Evolutionary conservation across 257 asterid genomes (phyloP), one percentile per base, ranked within the genome.

Genomic region (Nemophila menziesii): DNA sequence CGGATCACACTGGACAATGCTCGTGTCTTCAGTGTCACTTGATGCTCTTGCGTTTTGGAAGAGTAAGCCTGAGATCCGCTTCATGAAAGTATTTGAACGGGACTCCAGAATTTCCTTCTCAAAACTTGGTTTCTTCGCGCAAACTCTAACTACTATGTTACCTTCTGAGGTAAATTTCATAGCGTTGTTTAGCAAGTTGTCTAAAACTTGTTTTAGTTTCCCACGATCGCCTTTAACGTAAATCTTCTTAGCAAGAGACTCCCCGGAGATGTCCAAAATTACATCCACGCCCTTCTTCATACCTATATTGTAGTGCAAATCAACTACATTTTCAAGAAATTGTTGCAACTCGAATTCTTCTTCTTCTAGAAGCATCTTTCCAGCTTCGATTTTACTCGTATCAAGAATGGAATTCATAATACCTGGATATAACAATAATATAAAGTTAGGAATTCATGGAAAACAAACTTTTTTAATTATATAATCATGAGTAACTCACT

Each of bases 161-260:
- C 95, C 97, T 4, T 70, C 74, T 13, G 64, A 49, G 8, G 97
- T 87, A 51, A 80, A 87, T 18, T 87, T 83, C 37, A 75, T 78
- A 5, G 97, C 95, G 53, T 83, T 87, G 33, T 76, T 81, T 51
- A 80, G 26, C 47, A 87, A 57, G 68, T 83, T 80, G 62, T 62
- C 53, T 55, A 87, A 37, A 15, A 87, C 70, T 61, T 79, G 95
- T 26, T 76, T 78, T 7, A 83, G 63, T 26, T 76, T 85, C 9
- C 74, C 68, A 1, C 71, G 39, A 20, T 87, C 97, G 11, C 93
- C 97, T 60, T 26, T 78, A 16, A 69, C 89, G 20, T 24, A 34
- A 45, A 66, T 52, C 9, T 8, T 47, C 48, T 57, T 68, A 2
- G 40, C 21, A 22, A 76, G 7, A n/a, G 86, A 74, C 36, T 79